These are phyloP conservation scores for Rhodotorula glutinis DNA, from an alignment of 1,284 basidiomycete genomes.

Conservation along the genomic window DNA sequence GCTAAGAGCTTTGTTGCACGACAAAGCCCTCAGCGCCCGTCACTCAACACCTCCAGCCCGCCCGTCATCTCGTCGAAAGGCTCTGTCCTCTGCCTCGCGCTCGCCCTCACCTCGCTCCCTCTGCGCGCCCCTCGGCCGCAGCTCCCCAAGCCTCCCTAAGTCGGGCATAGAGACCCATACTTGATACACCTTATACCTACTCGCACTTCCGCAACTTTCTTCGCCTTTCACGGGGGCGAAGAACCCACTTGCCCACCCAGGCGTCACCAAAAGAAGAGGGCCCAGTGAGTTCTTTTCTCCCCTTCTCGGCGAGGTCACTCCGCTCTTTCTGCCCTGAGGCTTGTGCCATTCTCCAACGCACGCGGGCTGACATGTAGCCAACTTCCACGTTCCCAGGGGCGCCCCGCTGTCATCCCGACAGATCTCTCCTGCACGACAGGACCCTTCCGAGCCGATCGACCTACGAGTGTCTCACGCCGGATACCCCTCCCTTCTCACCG, in stretches of 20 bases:
- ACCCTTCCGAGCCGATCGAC: conserved; percentile 3
- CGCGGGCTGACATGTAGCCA: no score
- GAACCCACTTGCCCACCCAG: conserved; percentile 22
- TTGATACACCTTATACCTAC: background rate
- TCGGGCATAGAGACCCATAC: no score
- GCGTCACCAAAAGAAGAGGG: conserved; percentile 6
- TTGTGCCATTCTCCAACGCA: no score
- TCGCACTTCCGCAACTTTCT: conserved; percentile 23
- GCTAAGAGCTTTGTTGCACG: background rate
- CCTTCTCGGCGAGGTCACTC: background rate
- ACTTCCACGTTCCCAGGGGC: conserved; percentile 8
- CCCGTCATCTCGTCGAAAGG: conserved; percentile 6
- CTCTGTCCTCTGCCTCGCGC: background rate
- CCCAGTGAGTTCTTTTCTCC: conserved; percentile 1
- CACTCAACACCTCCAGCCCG: background rate
- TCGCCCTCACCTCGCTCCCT: background rate
- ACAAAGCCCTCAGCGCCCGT: conserved; percentile 2
- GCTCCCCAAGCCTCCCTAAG: conserved; percentile 18
- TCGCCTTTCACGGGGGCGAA: conserved; percentile 28
- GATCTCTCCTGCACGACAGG: conserved; percentile 20
- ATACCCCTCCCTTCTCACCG: background rate
- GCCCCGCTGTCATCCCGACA: conserved; percentile 19
- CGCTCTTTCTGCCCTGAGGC: background rate
- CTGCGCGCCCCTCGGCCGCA: background rate
- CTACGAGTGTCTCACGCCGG: background rate